Conservation (phyloP, 768 basidiomycete genomes). For the Phylloporus sp. region DNA sequence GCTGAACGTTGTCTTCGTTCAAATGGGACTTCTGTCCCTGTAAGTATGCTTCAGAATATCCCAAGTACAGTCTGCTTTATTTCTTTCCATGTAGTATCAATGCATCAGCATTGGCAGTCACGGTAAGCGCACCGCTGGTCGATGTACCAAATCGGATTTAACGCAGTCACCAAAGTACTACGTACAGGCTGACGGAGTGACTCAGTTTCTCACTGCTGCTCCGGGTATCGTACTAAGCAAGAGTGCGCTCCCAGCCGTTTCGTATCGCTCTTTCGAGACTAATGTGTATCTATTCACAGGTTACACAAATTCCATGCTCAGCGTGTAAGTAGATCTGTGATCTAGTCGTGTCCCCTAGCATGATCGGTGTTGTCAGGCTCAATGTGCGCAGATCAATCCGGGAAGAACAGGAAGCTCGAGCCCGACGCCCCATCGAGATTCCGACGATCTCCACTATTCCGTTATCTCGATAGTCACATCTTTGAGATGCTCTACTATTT, state of each 20-base stretch:
- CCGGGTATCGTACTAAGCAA: slow-evolving; percentile 17
- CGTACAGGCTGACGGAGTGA: neutral
- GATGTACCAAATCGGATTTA: neutral
- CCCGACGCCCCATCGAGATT: too few relatives aligned
- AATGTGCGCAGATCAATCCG: too few relatives aligned
- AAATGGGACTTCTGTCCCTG: slow-evolving; percentile 20
- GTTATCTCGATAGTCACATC: too few relatives aligned
- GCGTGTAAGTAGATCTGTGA: slow-evolving; percentile 16
- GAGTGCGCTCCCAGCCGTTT: slow-evolving; percentile 5
- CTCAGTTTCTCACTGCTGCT: slow-evolving; percentile 4
- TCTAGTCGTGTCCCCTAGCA: neutral
- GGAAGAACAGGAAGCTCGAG: too few relatives aligned
- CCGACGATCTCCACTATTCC: too few relatives aligned
- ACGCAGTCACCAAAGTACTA: slow-evolving; percentile 14
- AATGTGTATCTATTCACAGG: slow-evolving; percentile 2
- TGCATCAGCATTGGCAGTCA: slow-evolving; percentile 5
- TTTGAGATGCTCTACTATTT: too few relatives aligned
- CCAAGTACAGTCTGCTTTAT: neutral
- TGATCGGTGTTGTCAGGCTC: too few relatives aligned
- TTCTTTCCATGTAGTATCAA: slow-evolving; percentile 4
- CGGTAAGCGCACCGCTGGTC: slow-evolving; percentile 10
- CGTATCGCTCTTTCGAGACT: neutral
- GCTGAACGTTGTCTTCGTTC: slow-evolving; percentile 12
- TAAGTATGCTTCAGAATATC: neutral
- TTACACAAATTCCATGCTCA: slow-evolving; percentile 24